Evolutionary conservation across 2,329 filamentous ascomycete species (phyloP), one percentile per base, ranked within the genome.

Genomic region (Coccinonectria pachysandricola): DNA sequence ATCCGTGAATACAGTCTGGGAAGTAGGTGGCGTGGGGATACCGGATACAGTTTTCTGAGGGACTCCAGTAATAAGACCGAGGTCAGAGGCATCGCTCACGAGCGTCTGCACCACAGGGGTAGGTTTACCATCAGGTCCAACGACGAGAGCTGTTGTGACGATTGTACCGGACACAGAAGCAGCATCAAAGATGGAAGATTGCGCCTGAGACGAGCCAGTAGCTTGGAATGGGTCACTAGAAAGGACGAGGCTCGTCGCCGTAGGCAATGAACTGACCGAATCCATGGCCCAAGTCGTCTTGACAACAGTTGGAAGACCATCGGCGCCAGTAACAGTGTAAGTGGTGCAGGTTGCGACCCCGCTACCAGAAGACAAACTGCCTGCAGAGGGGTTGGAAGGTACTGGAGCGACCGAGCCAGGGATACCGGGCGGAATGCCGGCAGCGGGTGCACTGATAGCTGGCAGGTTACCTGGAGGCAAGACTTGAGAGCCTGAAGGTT

Each of bases 101-200:
- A 56, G 36, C 8, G 52, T 54, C 22, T 53, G 43, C 7, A 52
- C 43, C 15, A 48, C 40, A 13, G 53, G 39, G 9, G 53, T 55
- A 3, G 38, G 34, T 9, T 44, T 30, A 9, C 53, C 52, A 35
- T 56, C 43, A 5, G 46, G 36, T 8, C 53, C 53, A 9, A 54
- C 28, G 16, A 53, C 30, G 4, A 50, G 30, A 11, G 47, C 40
- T 3, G 53, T 56, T 21, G 52, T 47, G 30, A 46, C 35, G 2
- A 42, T 42, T n/a, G 50, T 50, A 28, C 45, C 32, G 4, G 35
- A 21, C 18, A 27, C 34, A 3, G 30, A 25, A 15, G 31, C 30
- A 5, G 28, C 37, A 29, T 26, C 35, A 10, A 35, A 32, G 8
- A 42, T 28, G 15, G 21, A 28, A 15, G 29, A 13, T 27, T 32